A percentile compares a stretch with the other conserved stretches of the same genome.
Conservation (phyloP, 352 stramenopile genomes). For the Phytophthora pisi region DNA sequence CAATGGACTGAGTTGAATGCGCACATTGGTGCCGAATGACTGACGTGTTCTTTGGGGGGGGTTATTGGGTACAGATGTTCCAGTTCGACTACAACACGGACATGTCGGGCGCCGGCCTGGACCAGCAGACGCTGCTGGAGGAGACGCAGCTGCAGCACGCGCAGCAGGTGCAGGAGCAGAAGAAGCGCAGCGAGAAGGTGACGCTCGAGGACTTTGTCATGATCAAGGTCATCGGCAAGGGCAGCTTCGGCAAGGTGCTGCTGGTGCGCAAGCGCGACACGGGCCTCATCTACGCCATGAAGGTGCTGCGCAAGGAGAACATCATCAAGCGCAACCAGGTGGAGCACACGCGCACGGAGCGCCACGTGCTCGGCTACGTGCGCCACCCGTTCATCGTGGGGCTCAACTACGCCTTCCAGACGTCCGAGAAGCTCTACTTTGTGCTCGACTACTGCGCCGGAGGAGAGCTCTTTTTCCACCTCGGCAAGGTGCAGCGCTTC, state of each 20-base stretch:
- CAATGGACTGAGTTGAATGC: not conserved
- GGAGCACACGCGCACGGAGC: conserved; percentile 98
- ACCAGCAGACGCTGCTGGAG: conserved; percentile 57
- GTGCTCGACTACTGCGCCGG: conserved; percentile 98
- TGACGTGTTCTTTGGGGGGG: not conserved
- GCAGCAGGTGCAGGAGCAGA: conserved; percentile 43
- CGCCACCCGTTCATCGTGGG: conserved; percentile 98
- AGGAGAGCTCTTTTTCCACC: conserved; percentile 95
- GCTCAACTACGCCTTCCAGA: conserved; percentile 97
- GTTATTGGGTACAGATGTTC: conserved; percentile 53
- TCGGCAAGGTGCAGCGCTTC: conserved; percentile 94
- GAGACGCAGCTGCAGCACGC: conserved; percentile 54
- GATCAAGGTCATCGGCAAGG: conserved; percentile 97
- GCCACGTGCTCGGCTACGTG: conserved; percentile 96
- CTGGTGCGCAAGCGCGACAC: conserved; percentile 94
- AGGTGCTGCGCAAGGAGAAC: conserved; percentile 99
- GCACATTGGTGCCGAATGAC: not conserved
- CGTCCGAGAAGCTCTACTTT: conserved; percentile 97
- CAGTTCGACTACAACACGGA: conserved; percentile 77
- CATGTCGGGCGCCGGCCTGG: conserved; percentile 38
- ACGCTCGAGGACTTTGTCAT: conserved; percentile 94
- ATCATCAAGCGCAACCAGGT: conserved; percentile 99
- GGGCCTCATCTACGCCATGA: conserved; percentile 97
- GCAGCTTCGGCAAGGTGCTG: conserved; percentile 96
- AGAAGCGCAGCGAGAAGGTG: conserved; percentile 76